phyloP scores from a whole-genome alignment of 2,329 filamentous ascomycete species.

The Lasiodiplodia sp. region DNA sequence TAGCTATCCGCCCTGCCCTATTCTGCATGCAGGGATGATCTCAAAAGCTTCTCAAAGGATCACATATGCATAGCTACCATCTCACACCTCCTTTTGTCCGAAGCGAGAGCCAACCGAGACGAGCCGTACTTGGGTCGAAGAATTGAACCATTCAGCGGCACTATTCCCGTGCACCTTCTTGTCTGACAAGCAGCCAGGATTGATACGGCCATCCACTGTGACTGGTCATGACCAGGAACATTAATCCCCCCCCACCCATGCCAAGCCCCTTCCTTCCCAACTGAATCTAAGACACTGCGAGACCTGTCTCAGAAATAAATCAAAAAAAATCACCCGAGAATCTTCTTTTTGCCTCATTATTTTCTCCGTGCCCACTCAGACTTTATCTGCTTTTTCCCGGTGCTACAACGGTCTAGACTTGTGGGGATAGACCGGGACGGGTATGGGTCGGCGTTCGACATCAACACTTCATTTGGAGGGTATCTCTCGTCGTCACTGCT shows the following conservation, averaged over 20 bases:
- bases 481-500: background rate
- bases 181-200: background rate
- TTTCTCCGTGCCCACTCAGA: too few species aligned
- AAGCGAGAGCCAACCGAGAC: background rate
- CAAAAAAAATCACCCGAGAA: conserved; percentile 9
- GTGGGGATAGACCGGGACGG: background rate
- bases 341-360: background rate
- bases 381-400: background rate
- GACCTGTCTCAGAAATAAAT: conserved; percentile 1
- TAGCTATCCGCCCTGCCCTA: background rate
- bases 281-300: conserved; percentile 1
- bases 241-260: background rate
- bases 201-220: background rate
- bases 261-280: background rate
- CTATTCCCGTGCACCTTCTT: background rate
- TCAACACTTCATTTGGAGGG: background rate
- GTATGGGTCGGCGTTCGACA: background rate
- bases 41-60: background rate
- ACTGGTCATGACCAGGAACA: background rate
- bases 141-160: background rate
- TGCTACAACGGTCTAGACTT: background rate
- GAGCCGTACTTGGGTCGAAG: background rate
- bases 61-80: background rate
- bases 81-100: background rate
- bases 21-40: background rate